Base-by-base conservation (phyloP, 148 eudicot species). In the Linanthus parryae region DNA sequence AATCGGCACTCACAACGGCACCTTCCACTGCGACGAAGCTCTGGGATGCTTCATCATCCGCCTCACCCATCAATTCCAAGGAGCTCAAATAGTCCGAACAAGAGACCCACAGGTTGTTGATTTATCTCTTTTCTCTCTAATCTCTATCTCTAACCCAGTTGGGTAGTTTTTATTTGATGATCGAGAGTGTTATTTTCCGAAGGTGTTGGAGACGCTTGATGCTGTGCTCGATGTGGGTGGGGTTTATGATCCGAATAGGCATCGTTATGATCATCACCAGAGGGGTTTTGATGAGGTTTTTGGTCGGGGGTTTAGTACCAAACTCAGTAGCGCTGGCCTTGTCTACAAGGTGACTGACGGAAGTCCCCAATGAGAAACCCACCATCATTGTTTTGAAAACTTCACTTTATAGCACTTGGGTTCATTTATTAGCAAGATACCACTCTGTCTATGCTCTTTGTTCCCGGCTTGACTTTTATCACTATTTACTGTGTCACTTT, bases 141-240 rank as follows among this genome's bases (percentile, higher is more conserved):
- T 10, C 8, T 1, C n/a, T 50, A 5, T 29, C 11, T 13, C 23
- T 22, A 16, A 18, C 8, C 8, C n/a, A 20, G 21, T 38, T 12
- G 30, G 35, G 11, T 25, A 33, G n/a, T 14, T 0, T 27, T 2
- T 11, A 22, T 34, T 22, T 48, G 56, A n/a, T 28, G 4, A 4
- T 37, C 27, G 22, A 38, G 12, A 46, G 2, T 2, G 10, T 10
- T 52, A 17, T 18, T 54, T 38, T n/a, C n/a, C n/a, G 63, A 54
- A 75, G 83, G 76, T 74, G 14, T 47, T 78, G 73, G 76, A 70
- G 29, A 57, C 65, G 50, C 30, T 74, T 37, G 83, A 78, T 29
- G 76, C 79, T 2, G 83, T 78, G 66, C 34, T 78, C 23, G 83
- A 73, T 58, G 79, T 78, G 22, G 76, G 83, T 24, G 76, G 83